Conservation (phyloP, 768 basidiomycete species). For the Rhizopogon sp. region DNA sequence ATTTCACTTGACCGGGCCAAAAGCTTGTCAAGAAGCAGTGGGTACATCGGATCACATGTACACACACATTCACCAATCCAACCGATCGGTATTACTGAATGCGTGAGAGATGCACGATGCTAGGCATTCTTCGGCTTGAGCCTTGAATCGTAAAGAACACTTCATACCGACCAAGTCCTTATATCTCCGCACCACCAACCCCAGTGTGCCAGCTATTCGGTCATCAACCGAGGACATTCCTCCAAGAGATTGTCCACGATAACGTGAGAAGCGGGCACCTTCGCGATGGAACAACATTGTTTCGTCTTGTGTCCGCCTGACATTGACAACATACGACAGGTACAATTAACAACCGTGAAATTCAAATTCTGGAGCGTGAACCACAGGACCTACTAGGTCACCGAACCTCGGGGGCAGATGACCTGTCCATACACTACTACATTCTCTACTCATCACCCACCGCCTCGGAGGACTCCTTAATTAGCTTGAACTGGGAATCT, state of each 20-base stretch:
- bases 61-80: neutral
- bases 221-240: neutral
- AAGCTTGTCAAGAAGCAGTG: no score
- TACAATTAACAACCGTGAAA: neutral
- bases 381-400: neutral
- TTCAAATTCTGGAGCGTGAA: neutral
- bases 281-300: neutral
- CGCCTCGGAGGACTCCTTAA: neutral
- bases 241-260: conserved; percentile 3
- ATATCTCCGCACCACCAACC: neutral
- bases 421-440: neutral
- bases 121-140: neutral
- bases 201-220: no score
- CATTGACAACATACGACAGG: neutral
- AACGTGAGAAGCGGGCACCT: conserved; percentile 4
- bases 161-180: neutral
- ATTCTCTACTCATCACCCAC: neutral
- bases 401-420: neutral
- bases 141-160: neutral
- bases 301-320: no score
- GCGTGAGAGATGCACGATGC: neutral
- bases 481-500: neutral
- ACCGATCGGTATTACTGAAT: neutral
- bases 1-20: neutral
- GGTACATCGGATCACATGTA: neutral